Evolutionary conservation across 2,329 filamentous ascomycete genomes (phyloP).

Genomic region (Colletotrichum gigasporum): DNA sequence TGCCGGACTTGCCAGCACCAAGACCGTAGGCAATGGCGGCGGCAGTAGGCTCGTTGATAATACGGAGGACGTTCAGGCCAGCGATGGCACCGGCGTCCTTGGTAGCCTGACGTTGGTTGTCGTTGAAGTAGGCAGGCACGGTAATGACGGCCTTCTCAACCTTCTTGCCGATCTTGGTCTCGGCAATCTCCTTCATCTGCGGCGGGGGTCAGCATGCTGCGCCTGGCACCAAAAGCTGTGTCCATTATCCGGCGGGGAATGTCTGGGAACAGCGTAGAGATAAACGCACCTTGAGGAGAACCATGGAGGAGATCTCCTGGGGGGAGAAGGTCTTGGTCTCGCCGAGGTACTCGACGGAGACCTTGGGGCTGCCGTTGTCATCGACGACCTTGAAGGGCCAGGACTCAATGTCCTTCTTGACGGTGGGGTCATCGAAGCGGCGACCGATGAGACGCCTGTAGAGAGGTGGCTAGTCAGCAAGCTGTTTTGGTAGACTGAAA

Average conservation of each 20-base stretch:
- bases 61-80: constrained; percentile 98
- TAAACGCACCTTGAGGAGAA: constrained; percentile 88
- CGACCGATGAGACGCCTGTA: constrained; percentile 94
- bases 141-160: constrained; percentile 99
- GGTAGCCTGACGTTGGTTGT: constrained; percentile 99
- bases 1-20: constrained; percentile 91
- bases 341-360: constrained; percentile 94
- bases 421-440: constrained; percentile 91
- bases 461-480: constrained; percentile 23
- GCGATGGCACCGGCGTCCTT: constrained; percentile 99
- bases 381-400: constrained; percentile 99
- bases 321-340: constrained; percentile 97
- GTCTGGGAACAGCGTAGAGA: background rate
- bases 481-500: background rate
- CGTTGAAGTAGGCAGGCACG: constrained; percentile 99
- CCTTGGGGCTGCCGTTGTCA: constrained; percentile 86
- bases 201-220: constrained; percentile 24
- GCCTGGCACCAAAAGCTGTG: background rate
- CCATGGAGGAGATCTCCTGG: constrained; percentile 99
- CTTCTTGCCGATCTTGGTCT: constrained; percentile 98
- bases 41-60: constrained; percentile 99
- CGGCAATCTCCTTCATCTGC: constrained; percentile 99
- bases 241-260: background rate
- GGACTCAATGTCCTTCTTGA: constrained; percentile 98
- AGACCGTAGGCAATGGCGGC: constrained; percentile 99